Percentiles rank a stretch among this genome's conserved stretches.
Evolutionary conservation across 2,329 filamentous ascomycete genomes (phyloP).

Genomic region (Raffaelea deltoideospora): DNA sequence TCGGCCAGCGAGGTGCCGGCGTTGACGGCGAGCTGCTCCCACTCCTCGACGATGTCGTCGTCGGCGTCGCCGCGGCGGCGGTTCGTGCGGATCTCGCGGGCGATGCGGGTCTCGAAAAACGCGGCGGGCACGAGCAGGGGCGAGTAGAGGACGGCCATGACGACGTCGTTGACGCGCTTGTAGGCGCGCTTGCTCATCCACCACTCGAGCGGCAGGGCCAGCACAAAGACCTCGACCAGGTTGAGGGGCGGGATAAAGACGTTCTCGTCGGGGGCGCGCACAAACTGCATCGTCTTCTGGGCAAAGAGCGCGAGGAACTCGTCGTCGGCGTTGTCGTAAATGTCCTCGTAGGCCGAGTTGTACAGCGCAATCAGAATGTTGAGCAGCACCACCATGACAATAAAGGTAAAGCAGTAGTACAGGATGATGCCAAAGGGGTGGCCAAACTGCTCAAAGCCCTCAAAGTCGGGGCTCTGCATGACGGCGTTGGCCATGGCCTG

Average conservation of each 20-base stretch:
- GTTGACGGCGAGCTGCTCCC: slow-evolving; percentile 66
- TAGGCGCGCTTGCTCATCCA: slow-evolving; percentile 69
- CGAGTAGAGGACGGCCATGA: slow-evolving; percentile 57
- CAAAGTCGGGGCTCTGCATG: slow-evolving; percentile 84
- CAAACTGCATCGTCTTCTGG: slow-evolving; percentile 92
- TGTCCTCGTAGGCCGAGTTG: slow-evolving; percentile 91
- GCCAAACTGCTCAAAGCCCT: slow-evolving; percentile 75
- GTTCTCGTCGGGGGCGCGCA: slow-evolving; percentile 92
- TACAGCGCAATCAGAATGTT: slow-evolving; percentile 97
- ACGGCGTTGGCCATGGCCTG: slow-evolving; percentile 79
- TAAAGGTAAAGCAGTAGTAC: slow-evolving; percentile 95
- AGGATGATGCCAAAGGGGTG: slow-evolving; percentile 88
- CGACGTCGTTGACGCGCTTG: slow-evolving; percentile 68
- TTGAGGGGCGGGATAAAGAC: slow-evolving; percentile 97
- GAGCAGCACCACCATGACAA: slow-evolving; percentile 72
- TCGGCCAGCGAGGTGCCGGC: slow-evolving; percentile 60
- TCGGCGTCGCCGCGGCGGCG: slow-evolving; percentile 70
- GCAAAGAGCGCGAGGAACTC: slow-evolving; percentile 90
- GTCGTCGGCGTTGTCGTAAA: slow-evolving; percentile 83
- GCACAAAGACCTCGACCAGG: slow-evolving; percentile 68
- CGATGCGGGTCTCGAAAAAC: slow-evolving; percentile 50
- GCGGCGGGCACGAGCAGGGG: slow-evolving; percentile 72
- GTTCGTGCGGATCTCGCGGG: slow-evolving; percentile 55
- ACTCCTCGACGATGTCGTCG: slow-evolving; percentile 79
- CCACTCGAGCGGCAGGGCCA: slow-evolving; percentile 81